Conservation (phyloP, 176 grass and related monocot genomes). For the Oryza brachyantha region DNA sequence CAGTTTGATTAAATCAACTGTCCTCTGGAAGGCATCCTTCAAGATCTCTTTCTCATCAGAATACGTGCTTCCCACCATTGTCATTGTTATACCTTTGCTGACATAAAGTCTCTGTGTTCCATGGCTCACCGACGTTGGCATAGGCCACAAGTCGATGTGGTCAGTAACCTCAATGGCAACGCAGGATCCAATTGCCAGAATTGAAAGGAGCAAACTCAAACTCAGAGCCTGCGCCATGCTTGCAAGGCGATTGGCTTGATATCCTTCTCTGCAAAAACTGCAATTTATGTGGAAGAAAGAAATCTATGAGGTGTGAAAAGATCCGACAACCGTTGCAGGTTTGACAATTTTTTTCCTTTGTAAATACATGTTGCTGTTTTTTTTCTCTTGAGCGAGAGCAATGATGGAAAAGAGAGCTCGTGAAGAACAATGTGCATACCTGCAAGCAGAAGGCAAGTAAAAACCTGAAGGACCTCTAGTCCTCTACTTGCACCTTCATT, state of each 20-base stretch:
- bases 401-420: neutral
- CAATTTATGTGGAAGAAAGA: constrained; percentile 11
- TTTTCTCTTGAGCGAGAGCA: constrained; percentile 15
- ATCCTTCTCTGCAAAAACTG: neutral
- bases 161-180: constrained; percentile 16
- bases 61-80: constrained; percentile 59
- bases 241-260: neutral
- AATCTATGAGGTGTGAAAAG: constrained; percentile 9
- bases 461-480: neutral
- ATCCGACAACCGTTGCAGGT: constrained; percentile 1
- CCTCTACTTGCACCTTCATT: neutral
- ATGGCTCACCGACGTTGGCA: constrained; percentile 57
- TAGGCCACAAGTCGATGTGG: constrained; percentile 75
- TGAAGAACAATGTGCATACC: constrained; percentile 17
- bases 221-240: constrained; percentile 30
- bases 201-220: constrained; percentile 48
- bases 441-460: constrained; percentile 26
- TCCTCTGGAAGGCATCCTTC: constrained; percentile 83
- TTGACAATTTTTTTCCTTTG: constrained; percentile 3
- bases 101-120: constrained; percentile 64
- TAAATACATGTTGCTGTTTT: neutral
- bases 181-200: constrained; percentile 43
- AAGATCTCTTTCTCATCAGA: constrained; percentile 60
- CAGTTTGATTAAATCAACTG: constrained; percentile 50
- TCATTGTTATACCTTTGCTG: constrained; percentile 64